These are phyloP conservation scores for Nyctanthes arbortristis DNA, from an alignment of 257 asterid genomes.

Conservation along the genomic window DNA sequence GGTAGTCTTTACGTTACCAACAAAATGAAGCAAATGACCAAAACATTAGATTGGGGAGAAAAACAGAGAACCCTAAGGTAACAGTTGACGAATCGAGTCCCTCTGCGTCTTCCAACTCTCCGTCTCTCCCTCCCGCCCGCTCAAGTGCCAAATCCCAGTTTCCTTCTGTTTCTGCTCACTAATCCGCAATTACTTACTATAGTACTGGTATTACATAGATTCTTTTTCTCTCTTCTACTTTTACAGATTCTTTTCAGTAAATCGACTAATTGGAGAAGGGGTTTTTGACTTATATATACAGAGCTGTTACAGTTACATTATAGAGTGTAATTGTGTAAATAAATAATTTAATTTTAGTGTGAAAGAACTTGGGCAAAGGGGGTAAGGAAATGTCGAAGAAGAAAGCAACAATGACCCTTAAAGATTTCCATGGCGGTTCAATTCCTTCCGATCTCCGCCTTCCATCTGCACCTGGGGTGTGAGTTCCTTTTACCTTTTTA, in stretches of 20 bases:
- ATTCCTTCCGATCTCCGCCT: constrained; percentile 95
- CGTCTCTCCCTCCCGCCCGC: not conserved
- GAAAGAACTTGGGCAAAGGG: constrained; percentile 13
- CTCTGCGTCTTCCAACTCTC: not conserved
- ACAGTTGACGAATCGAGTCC: not conserved
- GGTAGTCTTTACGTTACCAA: no score
- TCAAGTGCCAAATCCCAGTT: not conserved
- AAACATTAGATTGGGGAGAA: not conserved
- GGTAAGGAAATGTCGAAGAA: constrained; percentile 69
- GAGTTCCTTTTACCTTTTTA: constrained; percentile 30
- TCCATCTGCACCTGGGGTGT: constrained; percentile 98
- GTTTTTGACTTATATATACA: not conserved
- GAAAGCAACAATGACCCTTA: constrained; percentile 95
- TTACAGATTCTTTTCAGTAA: not conserved
- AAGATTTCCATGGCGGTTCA: constrained; percentile 97
- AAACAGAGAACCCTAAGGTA: not conserved
- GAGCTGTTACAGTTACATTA: not conserved
- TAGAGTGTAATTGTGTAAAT: no score
- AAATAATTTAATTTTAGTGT: constrained; percentile 9
- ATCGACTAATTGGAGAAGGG: not conserved
- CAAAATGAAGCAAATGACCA: no score
- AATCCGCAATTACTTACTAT: no score
- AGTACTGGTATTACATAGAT: not conserved
- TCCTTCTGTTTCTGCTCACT: not conserved
- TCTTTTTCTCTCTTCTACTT: not conserved